phyloP scores from a whole-genome alignment of 2,329 filamentous ascomycete species.

The Talaromyces atroroseus region DNA sequence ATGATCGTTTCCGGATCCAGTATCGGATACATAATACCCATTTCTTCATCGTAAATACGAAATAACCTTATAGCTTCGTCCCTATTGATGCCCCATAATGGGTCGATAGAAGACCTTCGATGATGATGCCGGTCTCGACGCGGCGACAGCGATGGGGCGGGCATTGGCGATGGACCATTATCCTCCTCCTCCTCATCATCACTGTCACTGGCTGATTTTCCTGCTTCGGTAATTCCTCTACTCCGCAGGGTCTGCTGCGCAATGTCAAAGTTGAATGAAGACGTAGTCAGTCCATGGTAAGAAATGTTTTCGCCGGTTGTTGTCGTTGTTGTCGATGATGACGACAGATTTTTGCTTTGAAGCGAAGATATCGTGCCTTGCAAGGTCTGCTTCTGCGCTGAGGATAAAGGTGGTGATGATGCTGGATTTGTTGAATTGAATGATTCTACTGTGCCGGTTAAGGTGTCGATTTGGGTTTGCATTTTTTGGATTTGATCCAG shows the following conservation, averaged over 20 bases:
- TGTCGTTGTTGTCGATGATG: conserved; percentile 14
- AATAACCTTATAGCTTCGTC: conserved; percentile 74
- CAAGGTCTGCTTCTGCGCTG: conserved; percentile 1
- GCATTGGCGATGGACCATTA: conserved; percentile 33
- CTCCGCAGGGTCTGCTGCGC: conserved; percentile 79
- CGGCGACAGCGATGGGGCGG: conserved; percentile 21
- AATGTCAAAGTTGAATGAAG: conserved; percentile 74
- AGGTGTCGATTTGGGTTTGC: conserved; percentile 66
- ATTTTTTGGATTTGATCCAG: conserved; percentile 28
- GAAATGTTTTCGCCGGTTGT: conserved; percentile 48
- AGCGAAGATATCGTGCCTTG: conserved; percentile 11
- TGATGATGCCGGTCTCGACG: conserved; percentile 26
- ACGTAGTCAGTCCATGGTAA: conserved; percentile 83
- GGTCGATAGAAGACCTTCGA: conserved; percentile 51
- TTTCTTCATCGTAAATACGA: conserved; percentile 75
- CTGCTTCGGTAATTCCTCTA: conserved; percentile 69
- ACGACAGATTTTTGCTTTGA: neutral
- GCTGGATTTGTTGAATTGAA: conserved; percentile 46
- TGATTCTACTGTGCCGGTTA: conserved; percentile 65
- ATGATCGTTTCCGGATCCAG: conserved; percentile 65
- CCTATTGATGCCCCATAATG: conserved; percentile 66
- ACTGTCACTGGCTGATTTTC: conserved; percentile 15
- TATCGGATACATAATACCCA: conserved; percentile 84
- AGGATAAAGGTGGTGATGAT: conserved; percentile 13
- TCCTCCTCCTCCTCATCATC: conserved; percentile 44